A percentile compares a stretch with the other conserved stretches of the same genome.
phyloP scores from a whole-genome alignment of 768 basidiomycete species.

The Royoungia palumana region DNA sequence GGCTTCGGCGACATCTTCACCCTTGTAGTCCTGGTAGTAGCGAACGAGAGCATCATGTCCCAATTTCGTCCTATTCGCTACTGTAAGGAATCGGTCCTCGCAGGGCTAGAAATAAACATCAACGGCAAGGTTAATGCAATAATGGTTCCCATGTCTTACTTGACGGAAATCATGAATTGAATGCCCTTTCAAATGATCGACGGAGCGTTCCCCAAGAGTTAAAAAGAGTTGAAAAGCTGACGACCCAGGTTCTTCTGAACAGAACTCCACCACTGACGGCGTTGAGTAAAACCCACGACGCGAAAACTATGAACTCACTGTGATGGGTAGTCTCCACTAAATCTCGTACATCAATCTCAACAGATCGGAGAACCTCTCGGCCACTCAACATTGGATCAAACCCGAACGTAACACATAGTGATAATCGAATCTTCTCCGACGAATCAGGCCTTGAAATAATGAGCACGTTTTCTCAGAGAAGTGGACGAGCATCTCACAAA shows the following conservation, averaged over 20 bases:
- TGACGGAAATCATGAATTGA: no score
- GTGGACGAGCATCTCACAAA: neutral
- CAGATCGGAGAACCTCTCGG: constrained; percentile 4
- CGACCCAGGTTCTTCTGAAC: no score
- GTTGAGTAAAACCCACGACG: no score
- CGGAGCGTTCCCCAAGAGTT: no score
- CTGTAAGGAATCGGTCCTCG: no score
- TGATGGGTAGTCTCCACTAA: neutral
- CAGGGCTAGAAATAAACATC: no score
- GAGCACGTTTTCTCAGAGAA: no score
- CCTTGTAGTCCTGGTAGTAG: neutral
- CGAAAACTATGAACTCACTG: neutral
- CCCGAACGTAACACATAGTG: constrained; percentile 7
- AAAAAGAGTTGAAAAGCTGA: no score
- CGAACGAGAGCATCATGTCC: constrained; percentile 2
- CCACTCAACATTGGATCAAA: constrained; percentile 7
- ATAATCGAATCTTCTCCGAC: neutral
- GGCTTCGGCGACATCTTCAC: neutral
- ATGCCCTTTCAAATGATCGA: no score
- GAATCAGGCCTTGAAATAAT: constrained; percentile 1
- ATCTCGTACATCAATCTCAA: neutral
- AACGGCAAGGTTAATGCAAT: no score
- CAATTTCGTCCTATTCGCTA: neutral
- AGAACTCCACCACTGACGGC: no score
- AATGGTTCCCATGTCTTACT: no score